Conservation (phyloP, 2,329 filamentous ascomycete genomes). For the Ambrosiella xylebori region DNA sequence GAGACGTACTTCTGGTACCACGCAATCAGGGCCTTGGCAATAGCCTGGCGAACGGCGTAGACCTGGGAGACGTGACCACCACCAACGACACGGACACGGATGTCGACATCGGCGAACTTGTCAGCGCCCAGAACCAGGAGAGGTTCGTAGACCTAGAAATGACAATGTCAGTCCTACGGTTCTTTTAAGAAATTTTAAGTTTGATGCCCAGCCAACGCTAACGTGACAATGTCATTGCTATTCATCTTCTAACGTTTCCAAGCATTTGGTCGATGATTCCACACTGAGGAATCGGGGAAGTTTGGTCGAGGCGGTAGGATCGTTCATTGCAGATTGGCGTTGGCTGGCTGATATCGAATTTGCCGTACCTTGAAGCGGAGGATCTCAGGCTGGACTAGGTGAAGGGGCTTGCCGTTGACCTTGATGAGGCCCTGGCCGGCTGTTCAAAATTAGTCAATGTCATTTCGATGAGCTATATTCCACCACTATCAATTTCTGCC, state of each 20-base stretch:
- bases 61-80: conserved; percentile 96
- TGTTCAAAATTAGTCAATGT: conserved; percentile 15
- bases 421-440: conserved; percentile 64
- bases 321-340: not conserved
- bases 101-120: conserved; percentile 94
- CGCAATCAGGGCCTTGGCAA: conserved; percentile 59
- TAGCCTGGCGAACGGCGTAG: conserved; percentile 97
- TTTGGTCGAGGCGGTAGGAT: not conserved
- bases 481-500: not conserved
- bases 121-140: conserved; percentile 92
- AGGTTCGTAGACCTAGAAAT: conserved; percentile 81
- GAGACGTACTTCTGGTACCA: conserved; percentile 99
- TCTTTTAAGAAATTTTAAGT: not conserved
- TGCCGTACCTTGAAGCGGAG: conserved; percentile 80
- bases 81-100: conserved; percentile 87
- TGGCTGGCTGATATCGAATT: not conserved
- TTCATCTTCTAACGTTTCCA: too few species aligned
- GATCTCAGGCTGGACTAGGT: conserved; percentile 87
- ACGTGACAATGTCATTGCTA: not conserved
- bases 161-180: not conserved
- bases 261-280: too few species aligned
- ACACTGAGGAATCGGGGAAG: not conserved
- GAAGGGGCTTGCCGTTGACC: conserved; percentile 94
- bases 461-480: not conserved
- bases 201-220: not conserved